Percentiles rank a stretch among this genome's conserved stretches.
Conservation (phyloP, 2,329 filamentous ascomycete species). For the Aspergillus sp. region DNA sequence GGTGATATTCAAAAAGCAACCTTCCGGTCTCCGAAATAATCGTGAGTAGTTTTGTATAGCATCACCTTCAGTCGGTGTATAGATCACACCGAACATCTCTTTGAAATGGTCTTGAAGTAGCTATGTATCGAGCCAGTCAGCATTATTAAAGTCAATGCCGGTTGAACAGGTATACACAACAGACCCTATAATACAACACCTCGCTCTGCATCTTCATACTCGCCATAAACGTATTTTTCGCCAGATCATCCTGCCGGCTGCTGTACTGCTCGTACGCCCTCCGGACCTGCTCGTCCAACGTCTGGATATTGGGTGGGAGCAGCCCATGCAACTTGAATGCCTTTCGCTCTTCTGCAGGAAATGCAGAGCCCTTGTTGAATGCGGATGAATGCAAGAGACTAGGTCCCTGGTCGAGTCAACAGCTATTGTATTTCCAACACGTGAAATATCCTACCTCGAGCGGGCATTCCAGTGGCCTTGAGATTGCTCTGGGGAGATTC, state of each 20-base stretch:
- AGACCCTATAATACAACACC: constrained; percentile 69
- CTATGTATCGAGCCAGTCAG: constrained; percentile 29
- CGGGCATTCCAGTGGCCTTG: constrained; percentile 24
- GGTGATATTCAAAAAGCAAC: constrained; percentile 71
- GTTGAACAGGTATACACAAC: constrained; percentile 8
- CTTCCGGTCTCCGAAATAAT: constrained; percentile 70
- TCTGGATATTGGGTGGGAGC: constrained; percentile 65
- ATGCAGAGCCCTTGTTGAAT: constrained; percentile 81
- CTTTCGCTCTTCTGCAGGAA: constrained; percentile 60
- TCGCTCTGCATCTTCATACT: constrained; percentile 80
- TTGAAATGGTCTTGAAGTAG: constrained; percentile 70
- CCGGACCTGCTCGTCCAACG: constrained; percentile 66
- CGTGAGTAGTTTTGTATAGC: constrained; percentile 79
- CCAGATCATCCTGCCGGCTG: constrained; percentile 55
- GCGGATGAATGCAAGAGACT: constrained; percentile 58
- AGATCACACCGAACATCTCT: constrained; percentile 87
- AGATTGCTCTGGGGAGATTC: constrained; percentile 24
- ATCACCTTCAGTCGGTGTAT: constrained; percentile 83
- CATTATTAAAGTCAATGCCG: neutral
- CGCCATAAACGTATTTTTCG: constrained; percentile 83
- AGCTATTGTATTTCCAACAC: neutral
- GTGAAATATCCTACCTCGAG: constrained; percentile 13
- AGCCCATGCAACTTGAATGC: constrained; percentile 66
- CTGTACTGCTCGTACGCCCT: constrained; percentile 77
- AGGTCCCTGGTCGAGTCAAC: constrained; percentile 30